These are phyloP conservation scores for Clarireedia homoeocarpa DNA, from an alignment of 2,329 filamentous ascomycete species.

Conservation along the genomic window DNA sequence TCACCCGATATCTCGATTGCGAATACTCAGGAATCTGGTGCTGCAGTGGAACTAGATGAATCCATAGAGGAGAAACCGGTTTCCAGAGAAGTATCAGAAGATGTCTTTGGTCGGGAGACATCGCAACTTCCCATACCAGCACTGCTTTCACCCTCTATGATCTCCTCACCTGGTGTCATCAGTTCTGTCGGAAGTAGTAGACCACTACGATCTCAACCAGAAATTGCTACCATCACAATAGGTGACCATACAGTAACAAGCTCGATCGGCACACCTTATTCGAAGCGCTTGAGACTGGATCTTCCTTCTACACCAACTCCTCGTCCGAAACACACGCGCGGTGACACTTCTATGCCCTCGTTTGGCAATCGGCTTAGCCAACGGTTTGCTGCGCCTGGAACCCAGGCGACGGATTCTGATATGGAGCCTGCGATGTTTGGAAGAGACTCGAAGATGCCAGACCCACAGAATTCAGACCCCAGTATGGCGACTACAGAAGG, in stretches of 20 bases:
- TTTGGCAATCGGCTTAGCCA: slow-evolving; percentile 27
- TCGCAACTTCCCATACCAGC: slow-evolving; percentile 19
- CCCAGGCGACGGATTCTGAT: slow-evolving; percentile 7
- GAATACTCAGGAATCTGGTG: slow-evolving; percentile 13
- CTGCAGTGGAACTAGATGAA: slow-evolving; percentile 15
- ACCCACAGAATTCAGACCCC: slow-evolving; percentile 9
- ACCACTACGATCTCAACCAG: slow-evolving; percentile 15
- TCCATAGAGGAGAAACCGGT: slow-evolving; percentile 20
- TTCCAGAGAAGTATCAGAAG: slow-evolving; percentile 5
- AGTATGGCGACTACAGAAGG: slow-evolving; percentile 14
- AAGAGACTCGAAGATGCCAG: slow-evolving; percentile 25
- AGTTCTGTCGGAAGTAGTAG: slow-evolving; percentile 20
- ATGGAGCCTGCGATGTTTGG: slow-evolving; percentile 12
- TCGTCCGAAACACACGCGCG: background rate
- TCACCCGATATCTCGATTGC: slow-evolving; percentile 15
- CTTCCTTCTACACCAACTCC: slow-evolving; percentile 4
- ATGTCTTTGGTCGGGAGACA: background rate
- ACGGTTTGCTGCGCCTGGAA: slow-evolving; percentile 25
- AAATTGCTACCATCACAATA: slow-evolving; percentile 30
- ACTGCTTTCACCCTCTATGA: slow-evolving; percentile 21
- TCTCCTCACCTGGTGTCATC: slow-evolving; percentile 17
- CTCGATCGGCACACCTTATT: slow-evolving; percentile 23
- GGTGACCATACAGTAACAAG: slow-evolving; percentile 28
- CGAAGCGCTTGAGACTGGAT: slow-evolving; percentile 20
- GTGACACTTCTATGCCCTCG: slow-evolving; percentile 13